Percentiles rank a stretch among this genome's conserved stretches.
phyloP scores from a whole-genome alignment of 1,284 basidiomycete species.

The Schizophyllum amplum region DNA sequence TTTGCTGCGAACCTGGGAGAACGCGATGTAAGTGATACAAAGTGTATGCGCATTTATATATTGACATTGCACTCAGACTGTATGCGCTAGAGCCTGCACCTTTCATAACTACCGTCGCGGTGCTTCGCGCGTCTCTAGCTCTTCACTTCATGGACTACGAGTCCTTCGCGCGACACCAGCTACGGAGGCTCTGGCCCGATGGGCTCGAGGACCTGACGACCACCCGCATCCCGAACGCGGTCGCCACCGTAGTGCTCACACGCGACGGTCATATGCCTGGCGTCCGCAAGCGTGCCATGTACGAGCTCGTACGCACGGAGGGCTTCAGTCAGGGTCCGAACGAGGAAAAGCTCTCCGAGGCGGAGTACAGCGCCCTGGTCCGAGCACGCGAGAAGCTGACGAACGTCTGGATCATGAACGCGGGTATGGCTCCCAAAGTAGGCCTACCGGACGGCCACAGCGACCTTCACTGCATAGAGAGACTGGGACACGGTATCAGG shows the following conservation, averaged over 20 bases:
- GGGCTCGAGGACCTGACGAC: conserved; percentile 12
- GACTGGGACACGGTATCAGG: background rate
- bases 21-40: conserved; percentile 14
- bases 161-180: conserved; percentile 10
- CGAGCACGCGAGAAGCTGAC: conserved; percentile 7
- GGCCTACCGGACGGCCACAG: background rate
- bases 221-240: conserved; percentile 10
- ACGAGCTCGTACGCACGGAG: conserved; percentile 17
- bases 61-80: conserved; percentile 4
- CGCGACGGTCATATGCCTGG: conserved; percentile 11
- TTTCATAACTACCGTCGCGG: conserved; percentile 11
- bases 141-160: conserved; percentile 15
- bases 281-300: conserved; percentile 17
- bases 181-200: conserved; percentile 15
- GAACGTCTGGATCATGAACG: conserved; percentile 2
- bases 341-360: conserved; percentile 1
- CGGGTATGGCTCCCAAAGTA: background rate
- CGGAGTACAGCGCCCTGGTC: conserved; percentile 1
- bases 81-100: conserved; percentile 12
- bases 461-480: conserved; percentile 1
- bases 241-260: conserved; percentile 14
- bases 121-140: conserved; percentile 15
- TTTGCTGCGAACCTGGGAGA: conserved; percentile 15
- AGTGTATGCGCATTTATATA: background rate
- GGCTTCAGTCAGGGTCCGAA: conserved; percentile 13